A percentile compares a stretch with the other conserved stretches of the same genome.
Conservation (phyloP, 768 basidiomycete species). For the Pseudohyphozyma bogoriensis region DNA sequence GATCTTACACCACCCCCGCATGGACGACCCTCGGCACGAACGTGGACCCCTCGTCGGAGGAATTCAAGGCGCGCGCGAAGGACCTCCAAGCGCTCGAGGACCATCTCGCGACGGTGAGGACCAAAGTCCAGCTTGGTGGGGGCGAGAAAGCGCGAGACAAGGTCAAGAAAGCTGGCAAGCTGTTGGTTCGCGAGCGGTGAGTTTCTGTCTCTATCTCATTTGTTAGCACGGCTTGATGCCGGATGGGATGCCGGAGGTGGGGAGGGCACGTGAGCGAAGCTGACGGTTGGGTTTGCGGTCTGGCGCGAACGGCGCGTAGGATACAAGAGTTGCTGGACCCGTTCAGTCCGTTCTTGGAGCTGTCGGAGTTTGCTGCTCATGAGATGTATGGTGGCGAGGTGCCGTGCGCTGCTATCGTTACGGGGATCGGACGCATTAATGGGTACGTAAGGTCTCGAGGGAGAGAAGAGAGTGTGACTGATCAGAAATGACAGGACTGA, state of each 20-base stretch:
- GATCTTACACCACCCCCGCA: too few species aligned
- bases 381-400: conserved; percentile 68
- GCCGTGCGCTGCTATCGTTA: conserved; percentile 82
- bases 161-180: conserved; percentile 69
- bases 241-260: too few species aligned
- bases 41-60: conserved; percentile 57
- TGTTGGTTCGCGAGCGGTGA: conserved; percentile 71
- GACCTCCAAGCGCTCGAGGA: conserved; percentile 54
- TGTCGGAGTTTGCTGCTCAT: conserved; percentile 75
- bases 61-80: conserved; percentile 56
- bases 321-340: conserved; percentile 68
- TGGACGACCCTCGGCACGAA: conserved; percentile 61
- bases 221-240: neutral
- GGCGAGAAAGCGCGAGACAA: conserved; percentile 62
- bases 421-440: conserved; percentile 46
- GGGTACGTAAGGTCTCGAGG: conserved; percentile 4
- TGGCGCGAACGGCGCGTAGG: conserved; percentile 46
- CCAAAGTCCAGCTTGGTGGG: conserved; percentile 58
- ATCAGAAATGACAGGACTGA: conserved; percentile 62
- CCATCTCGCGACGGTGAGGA: conserved; percentile 51
- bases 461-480: too few species aligned
- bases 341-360: conserved; percentile 77
- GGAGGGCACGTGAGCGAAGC: too few species aligned
- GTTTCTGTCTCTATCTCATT: conserved; percentile 11
- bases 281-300: conserved; percentile 51